These are phyloP conservation scores for Niveomyces coronatus DNA, from an alignment of 2,329 filamentous ascomycete species.

Conservation along the genomic window DNA sequence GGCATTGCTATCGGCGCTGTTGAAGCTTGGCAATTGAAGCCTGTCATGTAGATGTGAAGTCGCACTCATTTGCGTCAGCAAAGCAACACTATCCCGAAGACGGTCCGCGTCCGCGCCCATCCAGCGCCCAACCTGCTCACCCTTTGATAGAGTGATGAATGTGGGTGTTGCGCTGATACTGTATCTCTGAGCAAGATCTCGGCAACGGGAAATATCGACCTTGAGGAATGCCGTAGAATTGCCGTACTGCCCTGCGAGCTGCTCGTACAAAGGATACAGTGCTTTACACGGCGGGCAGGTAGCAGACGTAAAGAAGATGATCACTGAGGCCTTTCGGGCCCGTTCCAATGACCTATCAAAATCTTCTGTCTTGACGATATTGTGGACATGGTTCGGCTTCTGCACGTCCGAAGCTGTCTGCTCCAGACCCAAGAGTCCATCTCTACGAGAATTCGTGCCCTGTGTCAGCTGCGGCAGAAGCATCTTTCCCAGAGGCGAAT, in stretches of 20 bases:
- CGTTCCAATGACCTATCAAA: slow-evolving; percentile 33
- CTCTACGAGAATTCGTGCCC: slow-evolving; percentile 39
- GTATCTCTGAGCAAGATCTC: slow-evolving; percentile 54
- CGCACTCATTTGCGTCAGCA: slow-evolving; percentile 65
- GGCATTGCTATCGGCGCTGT: slow-evolving; percentile 51
- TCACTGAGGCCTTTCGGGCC: slow-evolving; percentile 58
- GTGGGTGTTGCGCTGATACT: slow-evolving; percentile 71
- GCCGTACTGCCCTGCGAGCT: slow-evolving; percentile 64
- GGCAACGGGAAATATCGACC: slow-evolving; percentile 63
- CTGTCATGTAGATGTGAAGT: slow-evolving; percentile 66
- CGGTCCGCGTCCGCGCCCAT: slow-evolving; percentile 60
- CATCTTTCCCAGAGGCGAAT: slow-evolving; percentile 83
- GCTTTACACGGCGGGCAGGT: slow-evolving; percentile 78
- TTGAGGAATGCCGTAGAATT: slow-evolving; percentile 66
- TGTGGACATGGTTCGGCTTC: slow-evolving; percentile 38
- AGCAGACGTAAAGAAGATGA: slow-evolving; percentile 87
- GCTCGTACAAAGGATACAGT: slow-evolving; percentile 72
- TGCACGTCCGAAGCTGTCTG: slow-evolving; percentile 18
- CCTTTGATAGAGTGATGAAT: slow-evolving; percentile 74
- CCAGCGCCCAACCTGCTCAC: slow-evolving; percentile 71
- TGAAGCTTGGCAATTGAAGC: slow-evolving; percentile 60
- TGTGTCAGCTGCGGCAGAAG: slow-evolving; percentile 59
- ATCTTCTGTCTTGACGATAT: slow-evolving; percentile 38
- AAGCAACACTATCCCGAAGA: slow-evolving; percentile 60
- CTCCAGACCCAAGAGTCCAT: slow-evolving; percentile 42